These are phyloP conservation scores for Cajanus cajan DNA, from an alignment of 306 rosid species.

Conservation along the genomic window DNA sequence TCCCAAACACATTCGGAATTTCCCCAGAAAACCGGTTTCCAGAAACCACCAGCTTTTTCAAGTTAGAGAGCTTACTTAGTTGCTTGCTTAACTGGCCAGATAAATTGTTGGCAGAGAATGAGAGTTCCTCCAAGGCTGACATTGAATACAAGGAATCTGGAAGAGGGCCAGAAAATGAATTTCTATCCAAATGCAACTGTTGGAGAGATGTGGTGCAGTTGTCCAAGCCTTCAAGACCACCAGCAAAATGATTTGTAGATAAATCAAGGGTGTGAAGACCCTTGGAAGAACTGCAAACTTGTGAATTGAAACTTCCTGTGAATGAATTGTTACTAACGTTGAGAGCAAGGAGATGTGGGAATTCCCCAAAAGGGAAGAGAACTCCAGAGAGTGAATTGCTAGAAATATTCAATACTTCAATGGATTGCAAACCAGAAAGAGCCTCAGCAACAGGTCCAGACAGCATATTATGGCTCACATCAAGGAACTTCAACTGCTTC, in stretches of 20 bases:
- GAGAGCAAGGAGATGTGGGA: slow-evolving; percentile 55
- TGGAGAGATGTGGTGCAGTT: slow-evolving; percentile 56
- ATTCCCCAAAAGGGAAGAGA: slow-evolving; percentile 40
- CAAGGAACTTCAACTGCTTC: slow-evolving; percentile 59
- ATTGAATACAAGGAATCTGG: slow-evolving; percentile 63
- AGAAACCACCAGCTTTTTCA: slow-evolving; percentile 48
- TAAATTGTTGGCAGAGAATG: slow-evolving; percentile 62
- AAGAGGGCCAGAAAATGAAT: slow-evolving; percentile 55
- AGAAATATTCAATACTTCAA: slow-evolving; percentile 59
- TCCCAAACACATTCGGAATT: slow-evolving; percentile 69
- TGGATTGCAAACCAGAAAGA: slow-evolving; percentile 57
- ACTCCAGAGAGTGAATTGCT: slow-evolving; percentile 55
- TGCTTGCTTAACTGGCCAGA: slow-evolving; percentile 59
- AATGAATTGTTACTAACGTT: slow-evolving; percentile 73
- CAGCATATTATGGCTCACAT: slow-evolving; percentile 67
- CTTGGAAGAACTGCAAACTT: slow-evolving; percentile 55
- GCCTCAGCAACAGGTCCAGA: slow-evolving; percentile 47
- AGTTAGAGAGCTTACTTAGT: slow-evolving; percentile 67
- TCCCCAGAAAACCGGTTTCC: slow-evolving; percentile 60
- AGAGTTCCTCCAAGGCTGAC: slow-evolving; percentile 54
- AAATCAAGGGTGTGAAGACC: slow-evolving; percentile 59
- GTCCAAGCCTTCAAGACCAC: slow-evolving; percentile 58
- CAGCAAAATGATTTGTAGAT: slow-evolving; percentile 49
- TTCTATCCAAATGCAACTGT: slow-evolving; percentile 51
- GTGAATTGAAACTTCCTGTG: slow-evolving; percentile 51